These are phyloP conservation scores for Colletotrichum navitas DNA, from an alignment of 2,329 filamentous ascomycete genomes.

Conservation along the genomic window DNA sequence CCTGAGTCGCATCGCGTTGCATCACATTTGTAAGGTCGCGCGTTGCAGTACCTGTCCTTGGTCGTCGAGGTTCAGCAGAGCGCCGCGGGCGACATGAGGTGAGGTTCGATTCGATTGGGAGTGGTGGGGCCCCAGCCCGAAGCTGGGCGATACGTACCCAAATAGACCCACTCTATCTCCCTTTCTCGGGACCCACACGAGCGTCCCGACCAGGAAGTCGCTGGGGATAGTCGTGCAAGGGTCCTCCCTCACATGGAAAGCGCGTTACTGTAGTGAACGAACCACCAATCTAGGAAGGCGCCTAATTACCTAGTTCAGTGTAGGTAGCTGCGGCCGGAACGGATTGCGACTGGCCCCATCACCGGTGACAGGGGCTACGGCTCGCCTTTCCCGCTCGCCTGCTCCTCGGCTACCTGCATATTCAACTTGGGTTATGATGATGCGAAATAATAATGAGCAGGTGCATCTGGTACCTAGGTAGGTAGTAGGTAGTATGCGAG, in stretches of 20 bases:
- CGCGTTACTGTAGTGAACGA: too few species aligned
- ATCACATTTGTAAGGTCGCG: not conserved
- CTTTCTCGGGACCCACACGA: not conserved
- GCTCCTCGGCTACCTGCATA: slow-evolving; percentile 27
- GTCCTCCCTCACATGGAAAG: slow-evolving; percentile 6
- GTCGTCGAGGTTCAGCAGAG: not conserved
- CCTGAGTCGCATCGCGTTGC: not conserved
- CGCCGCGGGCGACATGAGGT: not conserved
- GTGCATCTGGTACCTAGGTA: too few species aligned
- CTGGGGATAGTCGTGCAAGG: not conserved
- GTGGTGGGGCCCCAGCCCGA: slow-evolving; percentile 3
- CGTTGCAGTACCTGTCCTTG: not conserved
- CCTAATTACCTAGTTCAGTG: not conserved
- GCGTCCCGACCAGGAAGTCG: not conserved
- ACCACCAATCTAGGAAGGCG: not conserved
- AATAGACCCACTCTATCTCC: not conserved
- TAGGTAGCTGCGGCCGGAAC: slow-evolving; percentile 10
- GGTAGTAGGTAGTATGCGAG: not conserved
- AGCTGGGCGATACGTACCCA: slow-evolving; percentile 3
- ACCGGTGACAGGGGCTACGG: slow-evolving; percentile 30
- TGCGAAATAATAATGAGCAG: not conserved
- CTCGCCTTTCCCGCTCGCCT: slow-evolving; percentile 36
- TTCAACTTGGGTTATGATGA: slow-evolving; percentile 11
- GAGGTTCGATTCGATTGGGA: slow-evolving; percentile 15
- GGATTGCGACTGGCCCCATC: slow-evolving; percentile 18